These are phyloP conservation scores for Begonia fuchsioides DNA, from an alignment of 306 rosid genomes.

Conservation along the genomic window DNA sequence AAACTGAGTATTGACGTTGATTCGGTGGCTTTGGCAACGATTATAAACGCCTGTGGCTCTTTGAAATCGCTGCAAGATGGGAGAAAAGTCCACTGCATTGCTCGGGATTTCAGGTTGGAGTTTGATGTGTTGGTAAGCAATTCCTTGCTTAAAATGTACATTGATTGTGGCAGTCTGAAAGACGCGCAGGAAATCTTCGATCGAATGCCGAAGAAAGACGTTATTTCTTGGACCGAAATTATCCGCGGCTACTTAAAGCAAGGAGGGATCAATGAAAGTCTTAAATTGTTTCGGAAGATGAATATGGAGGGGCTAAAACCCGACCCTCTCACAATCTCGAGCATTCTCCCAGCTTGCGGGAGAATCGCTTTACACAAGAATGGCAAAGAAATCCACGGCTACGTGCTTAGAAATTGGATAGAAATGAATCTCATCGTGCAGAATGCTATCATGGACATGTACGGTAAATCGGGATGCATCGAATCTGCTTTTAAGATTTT, in stretches of 20 bases:
- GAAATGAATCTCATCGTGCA: slow-evolving; percentile 29
- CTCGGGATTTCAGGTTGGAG: slow-evolving; percentile 31
- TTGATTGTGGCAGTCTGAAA: slow-evolving; percentile 32
- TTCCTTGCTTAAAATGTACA: slow-evolving; percentile 51
- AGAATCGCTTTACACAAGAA: slow-evolving; percentile 42
- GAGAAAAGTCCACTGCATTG: slow-evolving; percentile 28
- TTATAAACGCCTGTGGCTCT: slow-evolving; percentile 30
- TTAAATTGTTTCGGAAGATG: slow-evolving; percentile 47
- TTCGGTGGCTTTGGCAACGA: slow-evolving; percentile 41
- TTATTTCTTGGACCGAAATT: slow-evolving; percentile 51
- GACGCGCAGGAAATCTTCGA: slow-evolving; percentile 34
- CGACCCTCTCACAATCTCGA: slow-evolving; percentile 27
- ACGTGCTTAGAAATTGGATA: slow-evolving; percentile 32
- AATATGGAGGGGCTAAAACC: slow-evolving; percentile 30
- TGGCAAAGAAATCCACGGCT: slow-evolving; percentile 58
- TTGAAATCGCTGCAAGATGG: slow-evolving; percentile 29
- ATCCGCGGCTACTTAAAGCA: slow-evolving; percentile 33
- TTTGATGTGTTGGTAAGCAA: slow-evolving; percentile 43
- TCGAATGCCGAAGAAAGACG: slow-evolving; percentile 34
- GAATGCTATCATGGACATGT: slow-evolving; percentile 59
- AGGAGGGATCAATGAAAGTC: slow-evolving; percentile 50
- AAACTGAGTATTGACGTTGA: slow-evolving; percentile 24
- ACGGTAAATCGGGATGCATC: slow-evolving; percentile 50
- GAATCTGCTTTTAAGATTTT: slow-evolving; percentile 35
- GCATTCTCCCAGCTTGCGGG: slow-evolving; percentile 62